phyloP scores from a whole-genome alignment of 495 filamentous ascomycete genomes.

The Daldinia caldariorum region DNA sequence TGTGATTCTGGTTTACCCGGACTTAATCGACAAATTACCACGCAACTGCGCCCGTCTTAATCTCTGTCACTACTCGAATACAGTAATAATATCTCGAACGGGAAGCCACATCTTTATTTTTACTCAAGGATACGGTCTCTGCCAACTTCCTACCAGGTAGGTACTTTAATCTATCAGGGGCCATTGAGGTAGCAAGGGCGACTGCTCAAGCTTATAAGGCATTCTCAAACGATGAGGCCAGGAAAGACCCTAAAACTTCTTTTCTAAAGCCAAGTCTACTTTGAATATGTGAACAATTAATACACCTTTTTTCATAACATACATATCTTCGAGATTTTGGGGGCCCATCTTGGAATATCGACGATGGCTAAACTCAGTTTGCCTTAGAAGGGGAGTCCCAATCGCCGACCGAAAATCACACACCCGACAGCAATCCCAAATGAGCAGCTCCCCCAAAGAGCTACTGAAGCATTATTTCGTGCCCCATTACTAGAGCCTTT shows the following conservation, averaged over 20 bases:
- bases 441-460: conserved; percentile 45
- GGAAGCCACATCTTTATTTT: conserved; percentile 15
- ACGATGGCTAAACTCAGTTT: conserved; percentile 60
- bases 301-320: conserved; percentile 45
- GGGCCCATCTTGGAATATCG: conserved; percentile 51
- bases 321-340: conserved; percentile 39
- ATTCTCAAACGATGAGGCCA: conserved; percentile 1
- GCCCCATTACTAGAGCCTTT: conserved; percentile 47
- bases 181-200: not conserved
- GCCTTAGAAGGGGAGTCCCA: conserved; percentile 61
- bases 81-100: not conserved
- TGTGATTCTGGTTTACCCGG: not conserved
- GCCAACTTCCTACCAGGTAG: conserved; percentile 4
- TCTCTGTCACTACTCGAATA: not conserved
- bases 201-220: not conserved
- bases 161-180: not conserved
- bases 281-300: conserved; percentile 15
- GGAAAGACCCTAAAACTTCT: conserved; percentile 15
- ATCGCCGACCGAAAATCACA: conserved; percentile 54
- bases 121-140: not conserved
- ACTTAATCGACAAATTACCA: not conserved
- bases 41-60: not conserved
- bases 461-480: conserved; percentile 51
- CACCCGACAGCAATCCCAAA: conserved; percentile 41
- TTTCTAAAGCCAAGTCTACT: not conserved